A percentile compares a stretch with the other conserved stretches of the same genome.
phyloP scores from a whole-genome alignment of 1,139 yeast genomes.

The Zygotorulaspora mrakii region DNA sequence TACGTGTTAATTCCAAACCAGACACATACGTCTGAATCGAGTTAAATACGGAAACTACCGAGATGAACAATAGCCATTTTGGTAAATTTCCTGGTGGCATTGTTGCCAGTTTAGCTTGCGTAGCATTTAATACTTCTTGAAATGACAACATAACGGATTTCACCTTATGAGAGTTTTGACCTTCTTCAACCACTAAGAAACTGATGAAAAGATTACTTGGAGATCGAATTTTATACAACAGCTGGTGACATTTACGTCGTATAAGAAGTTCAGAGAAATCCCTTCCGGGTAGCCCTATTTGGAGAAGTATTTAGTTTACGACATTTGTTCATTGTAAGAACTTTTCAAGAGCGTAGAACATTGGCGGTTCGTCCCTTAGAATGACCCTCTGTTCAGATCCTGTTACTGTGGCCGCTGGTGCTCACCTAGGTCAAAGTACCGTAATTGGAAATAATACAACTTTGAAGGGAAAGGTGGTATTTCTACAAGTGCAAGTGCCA shows the following conservation, averaged over 20 bases:
- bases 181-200: too few species aligned
- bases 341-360: too few species aligned
- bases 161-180: not conserved
- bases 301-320: not conserved
- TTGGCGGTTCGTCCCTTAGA: too few species aligned
- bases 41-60: conserved; percentile 86
- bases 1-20: conserved; percentile 67
- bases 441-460: too few species aligned
- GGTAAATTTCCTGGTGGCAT: conserved; percentile 47
- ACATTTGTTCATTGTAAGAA: too few species aligned
- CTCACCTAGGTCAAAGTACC: too few species aligned
- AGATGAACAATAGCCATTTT: conserved; percentile 70
- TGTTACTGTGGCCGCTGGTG: too few species aligned
- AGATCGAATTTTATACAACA: not conserved
- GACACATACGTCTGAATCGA: conserved; percentile 82
- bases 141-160: conserved; percentile 20
- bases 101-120: conserved; percentile 23
- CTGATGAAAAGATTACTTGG: too few species aligned
- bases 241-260: not conserved
- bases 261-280: not conserved
- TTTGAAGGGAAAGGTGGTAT: too few species aligned
- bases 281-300: conserved; percentile 3
- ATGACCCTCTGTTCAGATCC: too few species aligned
- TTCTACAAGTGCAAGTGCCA: too few species aligned
- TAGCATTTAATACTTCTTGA: conserved; percentile 25